Conservation (phyloP, 2,329 filamentous ascomycete genomes). For the Pseudopithomyces maydicus region DNA sequence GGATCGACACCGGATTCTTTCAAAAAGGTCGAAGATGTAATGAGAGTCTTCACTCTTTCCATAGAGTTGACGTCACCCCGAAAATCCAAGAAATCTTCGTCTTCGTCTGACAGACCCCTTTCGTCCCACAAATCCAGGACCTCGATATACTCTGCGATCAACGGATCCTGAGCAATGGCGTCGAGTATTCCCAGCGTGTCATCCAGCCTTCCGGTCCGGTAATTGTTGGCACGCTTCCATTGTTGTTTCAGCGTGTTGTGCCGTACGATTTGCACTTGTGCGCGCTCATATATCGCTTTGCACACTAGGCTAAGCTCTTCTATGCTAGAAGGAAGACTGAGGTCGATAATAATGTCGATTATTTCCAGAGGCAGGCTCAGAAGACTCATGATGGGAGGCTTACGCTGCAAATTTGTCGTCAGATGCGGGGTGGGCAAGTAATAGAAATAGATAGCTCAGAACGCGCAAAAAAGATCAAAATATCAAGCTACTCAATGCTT, state of each 20-base stretch:
- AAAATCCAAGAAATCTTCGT: conserved; percentile 16
- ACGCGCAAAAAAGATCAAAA: not conserved
- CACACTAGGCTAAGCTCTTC: conserved; percentile 38
- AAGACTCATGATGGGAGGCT: conserved; percentile 27
- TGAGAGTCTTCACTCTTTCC: conserved; percentile 22
- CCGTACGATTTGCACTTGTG: conserved; percentile 28
- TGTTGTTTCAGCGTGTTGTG: conserved; percentile 33
- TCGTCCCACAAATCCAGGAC: conserved; percentile 32
- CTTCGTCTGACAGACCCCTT: conserved; percentile 6
- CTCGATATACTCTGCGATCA: conserved; percentile 38
- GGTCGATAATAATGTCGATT: conserved; percentile 37
- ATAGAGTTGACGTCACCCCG: conserved; percentile 25
- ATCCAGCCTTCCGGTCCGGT: conserved; percentile 13
- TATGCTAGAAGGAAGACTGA: conserved; percentile 30
- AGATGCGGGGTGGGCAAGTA: not conserved
- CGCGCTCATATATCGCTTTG: conserved; percentile 32
- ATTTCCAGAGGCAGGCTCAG: conserved; percentile 40
- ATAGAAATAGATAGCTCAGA: not conserved
- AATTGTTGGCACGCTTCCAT: conserved; percentile 31
- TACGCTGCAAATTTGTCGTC: not conserved
- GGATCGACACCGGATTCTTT: conserved; percentile 13
- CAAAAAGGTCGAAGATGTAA: conserved; percentile 15
- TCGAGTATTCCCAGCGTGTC: conserved; percentile 31
- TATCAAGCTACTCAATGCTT: not conserved
- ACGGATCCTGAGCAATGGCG: conserved; percentile 31